These are phyloP conservation scores for Diaporthe citrichinensis DNA, from an alignment of 2,329 filamentous ascomycete genomes.

Conservation along the genomic window DNA sequence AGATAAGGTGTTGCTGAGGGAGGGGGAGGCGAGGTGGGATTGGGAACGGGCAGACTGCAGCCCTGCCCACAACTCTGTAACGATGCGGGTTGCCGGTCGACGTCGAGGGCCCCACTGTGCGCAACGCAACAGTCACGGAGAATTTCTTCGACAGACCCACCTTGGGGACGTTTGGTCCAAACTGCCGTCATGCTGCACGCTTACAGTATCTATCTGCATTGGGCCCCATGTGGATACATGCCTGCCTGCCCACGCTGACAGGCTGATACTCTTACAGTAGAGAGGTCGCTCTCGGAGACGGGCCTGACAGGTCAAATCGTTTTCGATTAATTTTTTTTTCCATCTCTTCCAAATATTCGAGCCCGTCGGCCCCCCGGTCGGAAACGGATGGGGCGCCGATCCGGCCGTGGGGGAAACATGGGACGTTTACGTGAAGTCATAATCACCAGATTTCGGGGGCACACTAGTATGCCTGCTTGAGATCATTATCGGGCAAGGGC, in stretches of 20 bases:
- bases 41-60: constrained; percentile 2
- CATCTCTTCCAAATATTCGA: background rate
- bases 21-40: background rate
- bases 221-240: background rate
- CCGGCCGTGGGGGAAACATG: constrained; percentile 26
- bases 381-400: constrained; percentile 30
- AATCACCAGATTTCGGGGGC: constrained; percentile 30
- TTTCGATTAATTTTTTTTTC: too few relatives aligned
- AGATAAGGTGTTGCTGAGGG: constrained; percentile 16
- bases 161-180: constrained; percentile 14
- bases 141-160: constrained; percentile 21
- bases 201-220: background rate
- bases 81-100: constrained; percentile 23
- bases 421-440: constrained; percentile 21
- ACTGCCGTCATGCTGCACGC: constrained; percentile 22
- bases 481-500: constrained; percentile 3
- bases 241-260: constrained; percentile 15
- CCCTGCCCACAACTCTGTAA: constrained; percentile 26
- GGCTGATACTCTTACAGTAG: background rate
- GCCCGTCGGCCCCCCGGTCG: constrained; percentile 14
- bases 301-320: constrained; percentile 9
- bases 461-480: constrained; percentile 26
- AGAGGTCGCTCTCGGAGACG: constrained; percentile 23
- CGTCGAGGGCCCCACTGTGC: constrained; percentile 4
- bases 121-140: constrained; percentile 10